These are phyloP conservation scores for Trichoderma harzianum DNA, from an alignment of 2,329 filamentous ascomycete species.

Conservation along the genomic window DNA sequence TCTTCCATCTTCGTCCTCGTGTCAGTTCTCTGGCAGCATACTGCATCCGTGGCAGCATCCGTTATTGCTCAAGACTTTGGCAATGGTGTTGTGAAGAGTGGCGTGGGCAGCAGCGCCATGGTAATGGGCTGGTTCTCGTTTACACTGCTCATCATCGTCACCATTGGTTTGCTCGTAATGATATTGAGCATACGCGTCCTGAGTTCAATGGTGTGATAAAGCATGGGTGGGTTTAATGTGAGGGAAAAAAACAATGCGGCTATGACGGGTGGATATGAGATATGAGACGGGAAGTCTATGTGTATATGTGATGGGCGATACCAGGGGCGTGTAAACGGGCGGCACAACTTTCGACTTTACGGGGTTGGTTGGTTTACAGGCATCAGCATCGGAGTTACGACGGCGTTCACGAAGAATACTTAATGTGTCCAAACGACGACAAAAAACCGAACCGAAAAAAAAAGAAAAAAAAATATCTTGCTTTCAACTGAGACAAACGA, in stretches of 20 bases:
- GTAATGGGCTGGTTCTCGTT: constrained; percentile 98
- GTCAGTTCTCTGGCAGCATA: constrained; percentile 86
- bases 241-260: not conserved
- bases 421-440: constrained; percentile 5
- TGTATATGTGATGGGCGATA: constrained; percentile 23
- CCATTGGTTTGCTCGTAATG: constrained; percentile 92
- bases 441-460: not conserved
- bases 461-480: not conserved
- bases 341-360: constrained; percentile 14
- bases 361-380: constrained; percentile 20
- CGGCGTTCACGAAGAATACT: constrained; percentile 21
- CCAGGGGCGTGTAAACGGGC: constrained; percentile 15
- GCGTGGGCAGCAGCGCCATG: constrained; percentile 93
- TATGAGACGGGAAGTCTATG: constrained; percentile 11
- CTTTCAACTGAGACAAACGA: constrained; percentile 3
- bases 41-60: constrained; percentile 89
- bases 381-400: constrained; percentile 35
- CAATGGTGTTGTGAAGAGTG: constrained; percentile 81
- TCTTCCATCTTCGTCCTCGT: constrained; percentile 68
- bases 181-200: constrained; percentile 87
- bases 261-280: constrained; percentile 2
- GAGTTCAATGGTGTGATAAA: constrained; percentile 50
- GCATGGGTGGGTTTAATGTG: constrained; percentile 7
- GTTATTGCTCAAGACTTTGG: constrained; percentile 90
- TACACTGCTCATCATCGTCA: constrained; percentile 87